Percentiles rank a stretch among this genome's conserved stretches.
phyloP scores from a whole-genome alignment of 345 rosid species.

The Brassica rapa region DNA sequence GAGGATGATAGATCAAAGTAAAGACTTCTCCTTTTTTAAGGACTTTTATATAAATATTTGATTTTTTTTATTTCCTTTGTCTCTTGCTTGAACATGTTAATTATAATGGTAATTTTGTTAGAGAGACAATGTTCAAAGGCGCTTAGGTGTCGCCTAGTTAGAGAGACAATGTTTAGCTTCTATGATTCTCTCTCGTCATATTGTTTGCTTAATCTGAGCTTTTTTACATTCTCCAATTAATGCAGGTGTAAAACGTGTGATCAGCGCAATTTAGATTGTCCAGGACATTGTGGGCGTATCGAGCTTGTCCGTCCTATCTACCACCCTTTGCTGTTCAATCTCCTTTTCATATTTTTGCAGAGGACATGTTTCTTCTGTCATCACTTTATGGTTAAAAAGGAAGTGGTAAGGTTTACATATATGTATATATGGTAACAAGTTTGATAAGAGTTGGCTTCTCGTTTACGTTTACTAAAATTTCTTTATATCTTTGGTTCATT shows the following conservation, averaged over 20 bases:
- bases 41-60: neutral
- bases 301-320: constrained; percentile 72
- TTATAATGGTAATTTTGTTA: neutral
- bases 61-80: constrained; percentile 9
- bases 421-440: neutral
- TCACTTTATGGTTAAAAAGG: constrained; percentile 49
- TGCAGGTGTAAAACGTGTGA: constrained; percentile 90
- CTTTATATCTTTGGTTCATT: constrained; percentile 24
- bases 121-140: no score
- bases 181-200: neutral
- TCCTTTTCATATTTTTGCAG: constrained; percentile 59
- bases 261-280: constrained; percentile 56
- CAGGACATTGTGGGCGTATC: constrained; percentile 94
- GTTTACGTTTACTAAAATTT: neutral
- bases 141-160: no score
- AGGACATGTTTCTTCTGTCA: constrained; percentile 68
- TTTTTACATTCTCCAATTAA: constrained; percentile 3
- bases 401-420: constrained; percentile 44
- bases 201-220: constrained; percentile 6
- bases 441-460: neutral
- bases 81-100: constrained; percentile 2
- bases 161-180: no score
- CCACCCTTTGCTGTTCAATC: constrained; percentile 74
- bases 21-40: constrained; percentile 22
- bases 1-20: constrained; percentile 50